Evolutionary conservation across 768 basidiomycete species (phyloP), one percentile per base, ranked within the genome.

Genomic region (Xanthoconium purpureum): DNA sequence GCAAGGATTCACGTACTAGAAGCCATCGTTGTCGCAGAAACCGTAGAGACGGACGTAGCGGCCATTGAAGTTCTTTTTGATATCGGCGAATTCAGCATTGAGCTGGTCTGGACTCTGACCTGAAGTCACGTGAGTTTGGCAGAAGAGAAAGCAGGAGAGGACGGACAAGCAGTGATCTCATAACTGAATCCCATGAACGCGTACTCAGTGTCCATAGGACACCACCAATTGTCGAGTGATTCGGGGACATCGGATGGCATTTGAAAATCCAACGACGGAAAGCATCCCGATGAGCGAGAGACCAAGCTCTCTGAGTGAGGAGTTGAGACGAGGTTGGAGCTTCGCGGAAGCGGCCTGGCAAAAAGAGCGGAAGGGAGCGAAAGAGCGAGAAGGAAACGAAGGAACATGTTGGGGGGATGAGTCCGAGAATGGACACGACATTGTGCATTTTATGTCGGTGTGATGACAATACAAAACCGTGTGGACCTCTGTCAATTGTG

Each of bases 141-240:
- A 15, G 6, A 14, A 44, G 30, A 18, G 4, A 42, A 49, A 30
- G 20, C 11, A 42, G 36, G 39, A 6, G 2, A 50, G 32, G 30
- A 70, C 81, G 47, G 61, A 86, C 87, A 89, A 12, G 73, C 76
- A 40, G 84, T 80, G 24, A 90, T 77, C 63, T 88, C 88, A 61
- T 91, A 91, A 66, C 86, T 86, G 70, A 91, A 86, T 0, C 88
- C 89, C 48, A 90, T 71, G 66, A 91, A 91, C 0, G 81, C 89
- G 61, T 88, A 89, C 66, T 91, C 89, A 0, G 80, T 82, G 52
- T 73, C 70, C 37, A 72, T 66, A 53, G 80, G 67, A 65, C 89
- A 91, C 89, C 88, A 86, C 84, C 84, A 86, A 50, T 75, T 73
- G 11, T 72, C 70, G 36, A 76, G 54, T 2, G 78, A 78, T 1